Evolutionary conservation across 257 asterid species (phyloP).

Genomic region (Solanum raphanifolium): DNA sequence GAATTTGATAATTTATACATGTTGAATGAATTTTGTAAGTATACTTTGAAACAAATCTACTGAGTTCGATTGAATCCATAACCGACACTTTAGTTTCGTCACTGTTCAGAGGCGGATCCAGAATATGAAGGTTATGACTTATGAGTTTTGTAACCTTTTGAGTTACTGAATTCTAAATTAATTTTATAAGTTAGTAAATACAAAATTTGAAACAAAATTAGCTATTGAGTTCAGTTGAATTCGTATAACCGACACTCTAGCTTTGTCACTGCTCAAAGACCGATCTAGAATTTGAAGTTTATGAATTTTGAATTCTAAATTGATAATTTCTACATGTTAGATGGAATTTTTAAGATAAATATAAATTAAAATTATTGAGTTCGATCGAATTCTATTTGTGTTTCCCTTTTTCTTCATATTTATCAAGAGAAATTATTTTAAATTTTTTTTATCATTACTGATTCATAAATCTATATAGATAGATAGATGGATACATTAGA

Average conservation of each 20-base stretch:
- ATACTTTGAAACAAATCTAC: not conserved
- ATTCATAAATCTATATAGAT: not conserved
- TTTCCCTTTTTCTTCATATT: conserved; percentile 10
- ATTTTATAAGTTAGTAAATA: not conserved
- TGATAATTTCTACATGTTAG: not conserved
- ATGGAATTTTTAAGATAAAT: not conserved
- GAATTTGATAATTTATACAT: not conserved
- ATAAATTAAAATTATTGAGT: not conserved
- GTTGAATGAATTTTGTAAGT: not conserved
- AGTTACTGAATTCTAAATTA: not conserved
- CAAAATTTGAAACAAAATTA: not conserved
- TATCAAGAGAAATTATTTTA: conserved; percentile 6
- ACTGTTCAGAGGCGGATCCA: not conserved
- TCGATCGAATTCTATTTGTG: not conserved
- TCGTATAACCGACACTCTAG: not conserved
- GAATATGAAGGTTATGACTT: not conserved
- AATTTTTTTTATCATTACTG: no score
- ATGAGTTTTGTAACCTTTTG: not conserved
- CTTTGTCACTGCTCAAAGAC: not conserved
- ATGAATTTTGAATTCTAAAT: not conserved
- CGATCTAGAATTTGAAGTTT: not conserved
- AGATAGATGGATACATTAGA: no score
- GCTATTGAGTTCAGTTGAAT: not conserved
- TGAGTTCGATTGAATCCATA: not conserved
- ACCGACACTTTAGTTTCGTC: not conserved